These are phyloP conservation scores for Bimuria novae-zelandiae DNA, from an alignment of 2,329 filamentous ascomycete genomes.

Conservation along the genomic window DNA sequence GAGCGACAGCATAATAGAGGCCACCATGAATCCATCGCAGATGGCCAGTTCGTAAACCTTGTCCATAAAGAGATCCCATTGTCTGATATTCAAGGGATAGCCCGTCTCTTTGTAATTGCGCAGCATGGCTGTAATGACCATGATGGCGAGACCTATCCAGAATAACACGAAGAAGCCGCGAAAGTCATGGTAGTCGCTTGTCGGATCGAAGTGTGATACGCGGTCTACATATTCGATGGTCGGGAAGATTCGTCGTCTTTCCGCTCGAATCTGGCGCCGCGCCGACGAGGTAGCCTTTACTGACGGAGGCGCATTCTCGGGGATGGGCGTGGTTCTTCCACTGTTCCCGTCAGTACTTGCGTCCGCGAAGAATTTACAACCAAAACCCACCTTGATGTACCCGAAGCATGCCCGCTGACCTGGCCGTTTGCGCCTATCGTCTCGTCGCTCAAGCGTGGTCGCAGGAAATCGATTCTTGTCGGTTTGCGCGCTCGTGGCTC, in stretches of 20 bases:
- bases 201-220: slow-evolving; percentile 93
- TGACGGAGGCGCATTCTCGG: slow-evolving; percentile 91
- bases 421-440: slow-evolving; percentile 28
- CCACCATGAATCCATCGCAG: slow-evolving; percentile 84
- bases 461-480: slow-evolving; percentile 39
- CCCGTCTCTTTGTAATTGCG: slow-evolving; percentile 94
- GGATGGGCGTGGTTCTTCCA: slow-evolving; percentile 80
- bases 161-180: slow-evolving; percentile 97
- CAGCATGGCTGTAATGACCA: slow-evolving; percentile 93
- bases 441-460: slow-evolving; percentile 41
- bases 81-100: slow-evolving; percentile 79
- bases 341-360: slow-evolving; percentile 52
- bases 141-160: slow-evolving; percentile 95
- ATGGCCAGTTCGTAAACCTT: slow-evolving; percentile 87
- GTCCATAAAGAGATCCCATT: slow-evolving; percentile 85
- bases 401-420: slow-evolving; percentile 33
- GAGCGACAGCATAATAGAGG: slow-evolving; percentile 70
- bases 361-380: slow-evolving; percentile 56
- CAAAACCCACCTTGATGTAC: slow-evolving; percentile 45
- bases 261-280: slow-evolving; percentile 79
- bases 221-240: slow-evolving; percentile 89
- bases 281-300: slow-evolving; percentile 83
- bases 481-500: slow-evolving; percentile 45
- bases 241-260: slow-evolving; percentile 84
- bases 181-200: slow-evolving; percentile 91